These are phyloP conservation scores for Dioscorea dumetorum DNA, from an alignment of 106 monocot genomes.

Conservation along the genomic window DNA sequence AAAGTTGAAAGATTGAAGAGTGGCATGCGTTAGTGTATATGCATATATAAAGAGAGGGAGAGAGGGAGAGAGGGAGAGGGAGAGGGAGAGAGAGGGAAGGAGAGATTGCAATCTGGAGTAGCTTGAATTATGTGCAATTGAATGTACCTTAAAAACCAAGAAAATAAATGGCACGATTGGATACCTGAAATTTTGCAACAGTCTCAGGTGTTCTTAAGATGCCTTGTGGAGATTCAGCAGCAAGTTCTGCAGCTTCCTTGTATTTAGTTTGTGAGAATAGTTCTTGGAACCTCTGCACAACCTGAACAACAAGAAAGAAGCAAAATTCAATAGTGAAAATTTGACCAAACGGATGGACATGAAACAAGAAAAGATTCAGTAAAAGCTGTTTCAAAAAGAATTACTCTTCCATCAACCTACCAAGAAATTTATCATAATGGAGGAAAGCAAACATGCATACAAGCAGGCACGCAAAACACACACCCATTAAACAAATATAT, in stretches of 20 bases:
- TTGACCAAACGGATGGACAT: too few relatives aligned
- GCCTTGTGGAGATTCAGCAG: slow-evolving; percentile 96
- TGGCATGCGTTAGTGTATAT: not conserved
- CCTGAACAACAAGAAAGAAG: slow-evolving; percentile 45
- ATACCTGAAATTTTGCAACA: slow-evolving; percentile 97
- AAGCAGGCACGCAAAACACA: too few relatives aligned
- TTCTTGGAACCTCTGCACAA: slow-evolving; percentile 94
- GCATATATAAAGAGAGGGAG: not conserved
- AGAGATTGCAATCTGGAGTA: not conserved
- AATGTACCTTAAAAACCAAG: not conserved
- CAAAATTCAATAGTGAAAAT: slow-evolving; percentile 21
- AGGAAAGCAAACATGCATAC: too few relatives aligned
- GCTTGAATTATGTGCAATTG: too few relatives aligned
- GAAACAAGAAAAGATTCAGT: too few relatives aligned
- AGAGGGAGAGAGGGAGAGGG: too few relatives aligned
- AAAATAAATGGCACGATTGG: not conserved
- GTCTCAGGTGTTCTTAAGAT: slow-evolving; percentile 90
- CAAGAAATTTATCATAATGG: too few relatives aligned
- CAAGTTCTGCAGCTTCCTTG: slow-evolving; percentile 98
- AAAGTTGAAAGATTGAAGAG: not conserved
- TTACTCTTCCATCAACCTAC: too few relatives aligned
- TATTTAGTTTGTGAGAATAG: slow-evolving; percentile 96
- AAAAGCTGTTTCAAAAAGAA: too few relatives aligned
- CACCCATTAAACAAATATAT: too few relatives aligned
- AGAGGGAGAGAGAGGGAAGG: too few relatives aligned